phyloP scores from a whole-genome alignment of 805 yeast species.

The Monosporozyma siamensis region DNA sequence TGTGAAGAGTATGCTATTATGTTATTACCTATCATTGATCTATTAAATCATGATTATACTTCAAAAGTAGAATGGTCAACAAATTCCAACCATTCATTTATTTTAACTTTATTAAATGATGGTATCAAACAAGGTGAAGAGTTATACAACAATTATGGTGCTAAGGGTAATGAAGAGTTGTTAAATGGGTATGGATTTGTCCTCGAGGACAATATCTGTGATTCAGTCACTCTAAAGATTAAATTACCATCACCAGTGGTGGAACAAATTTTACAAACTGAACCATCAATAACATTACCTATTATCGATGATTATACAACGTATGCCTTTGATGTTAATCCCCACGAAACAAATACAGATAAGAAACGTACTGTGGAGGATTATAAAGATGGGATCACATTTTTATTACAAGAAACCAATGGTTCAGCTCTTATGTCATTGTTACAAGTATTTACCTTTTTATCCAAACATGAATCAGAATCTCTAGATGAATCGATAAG shows the following conservation, averaged over 20 bases:
- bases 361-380: conserved; percentile 6
- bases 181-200: conserved; percentile 54
- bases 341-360: conserved; percentile 1
- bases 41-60: conserved; percentile 61
- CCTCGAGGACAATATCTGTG: conserved; percentile 49
- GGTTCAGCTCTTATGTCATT: conserved; percentile 13
- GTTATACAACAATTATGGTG: conserved; percentile 76
- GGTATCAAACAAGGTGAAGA: conserved; percentile 33
- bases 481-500: conserved; percentile 31
- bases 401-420: conserved; percentile 24
- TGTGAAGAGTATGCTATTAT: conserved; percentile 43
- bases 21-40: conserved; percentile 69
- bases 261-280: conserved; percentile 25
- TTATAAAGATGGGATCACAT: conserved; percentile 28
- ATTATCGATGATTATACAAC: conserved; percentile 34
- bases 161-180: conserved; percentile 82
- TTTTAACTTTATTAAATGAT: conserved; percentile 22
- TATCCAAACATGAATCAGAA: conserved; percentile 27
- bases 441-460: conserved; percentile 26
- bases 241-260: conserved; percentile 32
- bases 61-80: conserved; percentile 61
- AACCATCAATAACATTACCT: conserved; percentile 31
- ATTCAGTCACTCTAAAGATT: conserved; percentile 53
- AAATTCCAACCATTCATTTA: conserved; percentile 39
- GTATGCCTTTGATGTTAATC: conserved; percentile 29